Base-by-base conservation (phyloP, 768 basidiomycete species). In the Leucocoprinus leucothites region DNA sequence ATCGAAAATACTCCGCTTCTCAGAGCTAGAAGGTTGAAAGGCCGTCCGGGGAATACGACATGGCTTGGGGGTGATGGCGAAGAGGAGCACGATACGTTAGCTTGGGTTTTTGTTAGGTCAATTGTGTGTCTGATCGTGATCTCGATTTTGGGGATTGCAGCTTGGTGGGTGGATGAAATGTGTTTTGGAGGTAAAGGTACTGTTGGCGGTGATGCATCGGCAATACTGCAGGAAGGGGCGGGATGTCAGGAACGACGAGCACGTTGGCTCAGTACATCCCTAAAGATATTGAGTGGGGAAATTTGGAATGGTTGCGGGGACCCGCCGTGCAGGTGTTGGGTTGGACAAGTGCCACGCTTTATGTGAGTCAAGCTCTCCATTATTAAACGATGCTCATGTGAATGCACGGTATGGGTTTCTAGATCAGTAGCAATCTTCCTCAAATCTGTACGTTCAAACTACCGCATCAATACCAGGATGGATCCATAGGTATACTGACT, bases 271-370 rank as follows among this genome's bases (percentile, higher is more conserved):
- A n/a, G n/a, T n/a, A n/a, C n/a, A n/a, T n/a, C n/a, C 31, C 11
- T 31, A 31, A 11, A 31, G 31, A 31, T 44, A 53, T 47, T 9
- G 45, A 57, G 18, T 49, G 63, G 26, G 52, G 58, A 28, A 63
- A 73, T 58, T 65, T 64, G 47, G 68, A 69, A 26, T 71, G 51
- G 48, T 56, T 62, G 38, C 63, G 73, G 60, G 65, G 79, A 61
- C 86, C 85, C 86, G 72, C 70, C 60, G 80, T 83, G 52, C 94
- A 96, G 69, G 58, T 84, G 26, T 70, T 98, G 36, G 96, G 96
- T 25, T 99, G 93, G 91, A 78, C 80, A 36, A 88, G 87, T 65
- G 94, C 96, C 25, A 66, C 82, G 40, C 73, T 89, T 59, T 98
- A 94, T 72, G 94, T 92, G 68, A 69, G 86, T 81, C 13, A 42